These are phyloP conservation scores for Mucor lusitanicus DNA, from an alignment of 371 early-diverging fungal genomes.

Conservation along the genomic window DNA sequence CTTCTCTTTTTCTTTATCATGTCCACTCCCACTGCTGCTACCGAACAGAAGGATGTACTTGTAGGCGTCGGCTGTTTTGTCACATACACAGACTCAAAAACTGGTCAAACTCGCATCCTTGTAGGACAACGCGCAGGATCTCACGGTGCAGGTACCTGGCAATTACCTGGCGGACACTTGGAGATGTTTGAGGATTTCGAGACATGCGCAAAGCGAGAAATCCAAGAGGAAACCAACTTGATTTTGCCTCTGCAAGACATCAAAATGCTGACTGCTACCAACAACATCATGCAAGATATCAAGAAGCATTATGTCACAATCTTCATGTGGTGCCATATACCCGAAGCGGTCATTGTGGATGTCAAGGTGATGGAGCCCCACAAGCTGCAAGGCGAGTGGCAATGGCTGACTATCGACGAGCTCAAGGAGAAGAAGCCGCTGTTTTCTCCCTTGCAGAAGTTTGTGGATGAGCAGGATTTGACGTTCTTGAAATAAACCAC, in stretches of 20 bases:
- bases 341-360: slow-evolving; percentile 6
- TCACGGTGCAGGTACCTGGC: slow-evolving; percentile 66
- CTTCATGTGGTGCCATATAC: slow-evolving; percentile 53
- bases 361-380: slow-evolving; percentile 59
- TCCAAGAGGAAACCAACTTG: slow-evolving; percentile 63
- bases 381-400: slow-evolving; percentile 60
- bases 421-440: slow-evolving; percentile 40
- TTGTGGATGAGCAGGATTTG: slow-evolving; percentile 17
- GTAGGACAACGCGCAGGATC: slow-evolving; percentile 63
- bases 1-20: background rate
- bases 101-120: slow-evolving; percentile 38
- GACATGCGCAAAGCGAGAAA: slow-evolving; percentile 62
- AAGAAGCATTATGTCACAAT: slow-evolving; percentile 66
- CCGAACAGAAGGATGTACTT: slow-evolving; percentile 27
- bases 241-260: slow-evolving; percentile 31
- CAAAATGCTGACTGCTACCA: slow-evolving; percentile 53
- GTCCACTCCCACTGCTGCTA: background rate
- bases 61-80: slow-evolving; percentile 60
- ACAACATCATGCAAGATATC: slow-evolving; percentile 57
- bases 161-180: slow-evolving; percentile 67
- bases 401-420: slow-evolving; percentile 51
- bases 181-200: slow-evolving; percentile 65
- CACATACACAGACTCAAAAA: slow-evolving; percentile 15
- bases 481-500: slow-evolving; percentile 9
- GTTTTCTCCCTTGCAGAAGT: slow-evolving; percentile 41